Evolutionary conservation across 1,284 basidiomycete species (phyloP).

Genomic region (Meira miltonrushii): DNA sequence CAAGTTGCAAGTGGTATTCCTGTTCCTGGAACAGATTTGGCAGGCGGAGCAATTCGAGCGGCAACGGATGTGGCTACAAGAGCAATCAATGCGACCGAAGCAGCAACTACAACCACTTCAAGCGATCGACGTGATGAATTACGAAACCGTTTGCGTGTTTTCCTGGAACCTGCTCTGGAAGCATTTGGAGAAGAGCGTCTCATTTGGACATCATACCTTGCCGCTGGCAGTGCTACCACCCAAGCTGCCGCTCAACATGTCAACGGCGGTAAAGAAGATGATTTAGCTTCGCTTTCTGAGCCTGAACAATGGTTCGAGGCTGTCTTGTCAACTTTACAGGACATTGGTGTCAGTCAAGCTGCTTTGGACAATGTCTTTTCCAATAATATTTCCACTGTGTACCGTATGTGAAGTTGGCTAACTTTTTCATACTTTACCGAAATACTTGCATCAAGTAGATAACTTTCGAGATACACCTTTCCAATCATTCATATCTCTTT

Average conservation of each 20-base stretch:
- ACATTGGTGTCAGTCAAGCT: too few species aligned
- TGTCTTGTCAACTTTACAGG: too few species aligned
- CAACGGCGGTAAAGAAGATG: neutral
- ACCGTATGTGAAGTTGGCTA: too few species aligned
- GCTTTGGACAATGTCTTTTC: too few species aligned
- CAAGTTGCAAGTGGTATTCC: neutral
- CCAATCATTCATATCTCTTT: too few species aligned
- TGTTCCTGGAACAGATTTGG: neutral
- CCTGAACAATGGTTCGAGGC: constrained; percentile 12
- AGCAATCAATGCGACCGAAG: constrained; percentile 1
- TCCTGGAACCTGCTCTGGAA: constrained; percentile 10
- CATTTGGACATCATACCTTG: constrained; percentile 8
- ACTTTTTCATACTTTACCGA: too few species aligned
- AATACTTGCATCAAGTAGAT: too few species aligned
- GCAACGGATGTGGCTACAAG: constrained; percentile 1
- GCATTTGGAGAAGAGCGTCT: constrained; percentile 13
- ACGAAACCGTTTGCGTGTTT: constrained; percentile 3
- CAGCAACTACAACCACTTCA: neutral
- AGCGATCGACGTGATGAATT: constrained; percentile 3
- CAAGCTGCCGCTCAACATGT: neutral
- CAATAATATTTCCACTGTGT: too few species aligned
- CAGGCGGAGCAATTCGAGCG: neutral
- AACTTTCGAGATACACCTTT: too few species aligned
- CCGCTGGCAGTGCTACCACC: neutral
- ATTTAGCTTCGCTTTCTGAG: neutral